Evolutionary conservation across 352 stramenopile genomes (phyloP).

Genomic region (Phytophthora litchii): DNA sequence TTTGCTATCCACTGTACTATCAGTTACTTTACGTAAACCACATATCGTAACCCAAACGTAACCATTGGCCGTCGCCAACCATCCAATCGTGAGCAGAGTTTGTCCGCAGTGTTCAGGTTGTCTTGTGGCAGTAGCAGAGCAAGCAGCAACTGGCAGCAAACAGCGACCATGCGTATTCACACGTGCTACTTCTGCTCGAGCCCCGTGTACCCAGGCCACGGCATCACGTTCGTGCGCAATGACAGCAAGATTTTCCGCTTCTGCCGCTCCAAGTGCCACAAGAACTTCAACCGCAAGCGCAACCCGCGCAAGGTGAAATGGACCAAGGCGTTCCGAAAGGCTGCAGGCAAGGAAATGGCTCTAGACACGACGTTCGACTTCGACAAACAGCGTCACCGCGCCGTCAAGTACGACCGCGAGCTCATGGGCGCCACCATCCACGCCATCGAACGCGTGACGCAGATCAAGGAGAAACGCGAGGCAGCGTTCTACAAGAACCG

Average conservation of each 20-base stretch:
- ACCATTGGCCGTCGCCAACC: conserved; percentile 22
- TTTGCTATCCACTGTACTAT: conserved; percentile 12
- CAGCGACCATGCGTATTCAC: conserved; percentile 94
- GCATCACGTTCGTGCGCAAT: conserved; percentile 99
- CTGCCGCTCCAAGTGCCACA: conserved; percentile 99
- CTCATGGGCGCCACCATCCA: conserved; percentile 98
- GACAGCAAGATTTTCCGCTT: conserved; percentile 99
- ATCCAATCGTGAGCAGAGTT: conserved; percentile 29
- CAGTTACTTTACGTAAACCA: conserved; percentile 9
- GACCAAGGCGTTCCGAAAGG: conserved; percentile 99
- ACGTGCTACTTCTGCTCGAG: conserved; percentile 99
- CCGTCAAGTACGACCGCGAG: conserved; percentile 99
- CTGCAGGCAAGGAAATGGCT: conserved; percentile 99
- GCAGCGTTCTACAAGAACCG: conserved; percentile 97
- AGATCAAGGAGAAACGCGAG: conserved; percentile 98
- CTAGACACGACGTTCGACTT: conserved; percentile 99
- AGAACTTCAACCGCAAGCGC: conserved; percentile 99
- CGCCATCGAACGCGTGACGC: conserved; percentile 97
- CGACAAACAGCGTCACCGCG: conserved; percentile 98
- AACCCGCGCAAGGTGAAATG: conserved; percentile 99
- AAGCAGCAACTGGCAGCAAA: conserved; percentile 7
- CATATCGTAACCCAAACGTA: conserved; percentile 2
- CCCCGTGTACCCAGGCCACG: conserved; percentile 99
- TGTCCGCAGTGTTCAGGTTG: conserved; percentile 5
- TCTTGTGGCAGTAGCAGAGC: conserved; percentile 27